Evolutionary conservation across 139 green algal genomes (phyloP).

Genomic region (Chlorella sp.): DNA sequence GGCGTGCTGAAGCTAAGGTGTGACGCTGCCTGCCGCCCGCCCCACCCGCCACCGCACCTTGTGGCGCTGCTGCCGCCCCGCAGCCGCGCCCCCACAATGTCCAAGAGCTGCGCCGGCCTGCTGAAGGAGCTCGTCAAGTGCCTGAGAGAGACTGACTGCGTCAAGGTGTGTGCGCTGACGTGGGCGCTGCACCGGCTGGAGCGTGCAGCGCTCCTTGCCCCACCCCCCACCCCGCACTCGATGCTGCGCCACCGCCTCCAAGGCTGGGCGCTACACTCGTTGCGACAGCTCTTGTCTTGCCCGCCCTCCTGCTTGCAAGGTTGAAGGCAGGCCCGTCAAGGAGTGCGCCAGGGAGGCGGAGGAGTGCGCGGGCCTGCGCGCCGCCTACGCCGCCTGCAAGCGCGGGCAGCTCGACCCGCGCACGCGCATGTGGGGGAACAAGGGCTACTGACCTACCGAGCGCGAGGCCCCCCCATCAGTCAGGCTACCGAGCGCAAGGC

Average conservation of each 20-base stretch:
- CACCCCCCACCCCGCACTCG: not conserved
- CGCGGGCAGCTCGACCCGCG: slow-evolving; percentile 74
- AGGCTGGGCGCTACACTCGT: not conserved
- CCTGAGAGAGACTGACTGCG: slow-evolving; percentile 68
- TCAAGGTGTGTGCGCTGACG: slow-evolving; percentile 53
- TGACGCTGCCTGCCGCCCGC: no score
- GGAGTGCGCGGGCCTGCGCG: slow-evolving; percentile 68
- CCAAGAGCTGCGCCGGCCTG: slow-evolving; percentile 64
- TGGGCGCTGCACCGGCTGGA: no score
- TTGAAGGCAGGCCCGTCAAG: slow-evolving; percentile 49
- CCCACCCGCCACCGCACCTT: no score
- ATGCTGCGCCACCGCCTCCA: not conserved
- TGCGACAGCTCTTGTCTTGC: not conserved
- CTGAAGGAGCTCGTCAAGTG: slow-evolving; percentile 75
- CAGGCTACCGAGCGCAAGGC: no score
- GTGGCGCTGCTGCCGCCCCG: no score
- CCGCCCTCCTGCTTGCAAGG: not conserved
- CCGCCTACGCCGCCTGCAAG: slow-evolving; percentile 70
- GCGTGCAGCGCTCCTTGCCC: not conserved
- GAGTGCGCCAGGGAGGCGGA: slow-evolving; percentile 55
- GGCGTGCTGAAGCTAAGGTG: no score
- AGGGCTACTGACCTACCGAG: slow-evolving; percentile 67
- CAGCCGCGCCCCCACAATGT: no score
- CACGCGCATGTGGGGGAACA: slow-evolving; percentile 78
- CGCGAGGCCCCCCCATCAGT: no score